Base-by-base conservation (phyloP, 352 stramenopile species). In the Phytopythium boreale region DNA sequence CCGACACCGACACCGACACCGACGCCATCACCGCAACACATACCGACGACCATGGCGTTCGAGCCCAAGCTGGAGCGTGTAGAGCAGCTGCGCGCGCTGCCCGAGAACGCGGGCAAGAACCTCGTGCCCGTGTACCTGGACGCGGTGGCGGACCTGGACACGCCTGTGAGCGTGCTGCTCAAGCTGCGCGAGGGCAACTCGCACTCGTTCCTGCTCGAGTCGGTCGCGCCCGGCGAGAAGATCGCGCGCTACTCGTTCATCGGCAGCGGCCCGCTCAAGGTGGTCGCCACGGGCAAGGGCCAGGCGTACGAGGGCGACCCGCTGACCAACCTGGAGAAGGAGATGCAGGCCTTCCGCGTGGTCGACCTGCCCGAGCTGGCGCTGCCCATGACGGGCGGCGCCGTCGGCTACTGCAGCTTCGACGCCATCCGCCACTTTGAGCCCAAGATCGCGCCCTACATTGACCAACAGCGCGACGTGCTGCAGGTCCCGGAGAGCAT, bases 241-340 rank as follows among this genome's bases (percentile, higher is more conserved):
- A 93, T 95, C 59, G 86, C 83, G 68, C 89, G 89, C 44, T 96
- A 93, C 66, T 95, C 86, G 68, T 95, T 96, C 75, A 95, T 96
- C 65, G 89, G 89, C 55, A 92, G 83, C 27, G 82, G 82, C 0
- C 89, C 89, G 37, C 71, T 94, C 43, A 93, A 95, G 65, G 77
- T 93, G 12, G 59, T 96, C 29, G 57, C 75, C 11, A 93, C 85
- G 15, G 89, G 89, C 52, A 71, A 80, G 36, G 80, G 82, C 9
- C 64, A 87, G 31, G 74, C 69, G 58, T 80, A 80, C 59, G 52
- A 83, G 53, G 85, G 84, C 31, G 87, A 96, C 63, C 89, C 89
- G 62, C 71, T 96, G 19, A 66, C 75, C 29, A 79, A 92, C 66
- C 69, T 96, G 20, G 87, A 96, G 73, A 68, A 78, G 31, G 84